Conservation (phyloP, 345 rosid species). For the Bruguiera gymnorhiza region DNA sequence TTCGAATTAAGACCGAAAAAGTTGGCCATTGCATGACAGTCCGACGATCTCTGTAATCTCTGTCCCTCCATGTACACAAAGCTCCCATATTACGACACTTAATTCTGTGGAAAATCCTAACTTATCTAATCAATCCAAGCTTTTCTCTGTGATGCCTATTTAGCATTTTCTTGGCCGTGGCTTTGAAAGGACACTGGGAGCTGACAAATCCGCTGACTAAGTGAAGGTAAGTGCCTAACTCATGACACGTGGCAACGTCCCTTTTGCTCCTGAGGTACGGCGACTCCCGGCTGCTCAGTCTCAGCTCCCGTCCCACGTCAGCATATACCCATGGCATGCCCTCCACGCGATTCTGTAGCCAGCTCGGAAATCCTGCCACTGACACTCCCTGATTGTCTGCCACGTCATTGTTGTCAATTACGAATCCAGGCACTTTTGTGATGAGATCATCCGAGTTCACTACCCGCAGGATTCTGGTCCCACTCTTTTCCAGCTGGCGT, state of each 20-base stretch:
- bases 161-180: slow-evolving; percentile 45
- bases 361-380: slow-evolving; percentile 31
- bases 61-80: too few relatives aligned
- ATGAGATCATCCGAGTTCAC: slow-evolving; percentile 32
- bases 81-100: too few relatives aligned
- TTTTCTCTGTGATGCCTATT: slow-evolving; percentile 4
- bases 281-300: slow-evolving; percentile 64
- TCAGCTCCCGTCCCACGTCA: slow-evolving; percentile 73
- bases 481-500: slow-evolving; percentile 16
- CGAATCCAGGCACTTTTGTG: slow-evolving; percentile 33
- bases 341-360: slow-evolving; percentile 60
- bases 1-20: too few relatives aligned
- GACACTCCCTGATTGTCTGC: neutral
- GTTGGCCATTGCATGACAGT: too few relatives aligned
- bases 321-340: slow-evolving; percentile 73
- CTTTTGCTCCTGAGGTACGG: slow-evolving; percentile 43
- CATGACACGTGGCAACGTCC: slow-evolving; percentile 80
- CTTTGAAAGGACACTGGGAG: slow-evolving; percentile 67
- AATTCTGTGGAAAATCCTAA: too few relatives aligned
- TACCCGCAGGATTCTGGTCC: slow-evolving; percentile 19
- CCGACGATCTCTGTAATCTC: too few relatives aligned
- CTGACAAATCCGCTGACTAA: slow-evolving; percentile 66
- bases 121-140: neutral
- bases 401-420: slow-evolving; percentile 5
- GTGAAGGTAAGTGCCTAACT: slow-evolving; percentile 70